phyloP scores from a whole-genome alignment of 768 basidiomycete species.

The Phallus indusiatus region DNA sequence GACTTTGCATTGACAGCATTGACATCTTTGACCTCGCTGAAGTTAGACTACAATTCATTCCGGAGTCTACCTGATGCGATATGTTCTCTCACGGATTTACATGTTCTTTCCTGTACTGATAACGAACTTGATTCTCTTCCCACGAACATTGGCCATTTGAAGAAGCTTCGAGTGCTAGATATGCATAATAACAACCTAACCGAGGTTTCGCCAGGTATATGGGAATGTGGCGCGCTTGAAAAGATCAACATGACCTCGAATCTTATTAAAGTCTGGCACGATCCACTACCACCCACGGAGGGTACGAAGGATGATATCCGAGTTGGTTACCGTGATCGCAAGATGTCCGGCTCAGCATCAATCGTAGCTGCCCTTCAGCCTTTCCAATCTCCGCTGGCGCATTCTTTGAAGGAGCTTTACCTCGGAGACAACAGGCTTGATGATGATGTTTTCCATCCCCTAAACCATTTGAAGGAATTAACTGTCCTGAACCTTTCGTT shows the following conservation, averaged over 20 bases:
- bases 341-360: conserved; percentile 30
- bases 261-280: conserved; percentile 61
- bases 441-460: conserved; percentile 65
- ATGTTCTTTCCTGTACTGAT: conserved; percentile 78
- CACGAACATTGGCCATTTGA: conserved; percentile 60
- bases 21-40: conserved; percentile 57
- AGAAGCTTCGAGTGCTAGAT: conserved; percentile 67
- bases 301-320: neutral
- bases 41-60: conserved; percentile 82
- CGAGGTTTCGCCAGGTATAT: conserved; percentile 65
- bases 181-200: conserved; percentile 86
- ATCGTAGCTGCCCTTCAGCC: conserved; percentile 16
- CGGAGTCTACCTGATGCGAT: conserved; percentile 76
- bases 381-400: conserved; percentile 47
- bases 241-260: conserved; percentile 87
- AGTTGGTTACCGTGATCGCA: conserved; percentile 26
- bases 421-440: conserved; percentile 84
- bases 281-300: conserved; percentile 34
- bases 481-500: conserved; percentile 85
- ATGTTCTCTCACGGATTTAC: conserved; percentile 61
- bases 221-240: conserved; percentile 69
- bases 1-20: conserved; percentile 65
- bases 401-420: conserved; percentile 68
- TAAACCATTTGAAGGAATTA: conserved; percentile 71
- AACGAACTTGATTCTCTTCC: conserved; percentile 79